A percentile compares a stretch with the other conserved stretches of the same genome.
Evolutionary conservation across 345 rosid species (phyloP).

Genomic region (Balakata baccata): DNA sequence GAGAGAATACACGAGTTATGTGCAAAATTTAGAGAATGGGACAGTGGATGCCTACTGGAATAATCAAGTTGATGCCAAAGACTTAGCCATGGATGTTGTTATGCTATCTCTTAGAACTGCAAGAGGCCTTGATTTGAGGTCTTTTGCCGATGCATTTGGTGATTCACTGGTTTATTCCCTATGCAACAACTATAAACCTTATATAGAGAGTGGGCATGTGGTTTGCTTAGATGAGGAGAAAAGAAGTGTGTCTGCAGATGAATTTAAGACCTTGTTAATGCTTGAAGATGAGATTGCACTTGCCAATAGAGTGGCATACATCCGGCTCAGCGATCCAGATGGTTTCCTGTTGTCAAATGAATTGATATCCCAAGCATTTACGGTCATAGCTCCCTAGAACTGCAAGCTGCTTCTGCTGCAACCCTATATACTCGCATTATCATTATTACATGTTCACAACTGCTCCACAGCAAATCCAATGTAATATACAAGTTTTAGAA

Average conservation of each 20-base stretch:
- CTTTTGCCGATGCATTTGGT: conserved; percentile 60
- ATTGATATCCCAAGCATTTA: conserved; percentile 71
- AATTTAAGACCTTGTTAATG: conserved; percentile 31
- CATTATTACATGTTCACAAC: neutral
- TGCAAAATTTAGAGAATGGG: conserved; percentile 59
- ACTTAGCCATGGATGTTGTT: conserved; percentile 71
- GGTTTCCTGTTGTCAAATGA: conserved; percentile 89
- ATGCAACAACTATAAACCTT: conserved; percentile 58
- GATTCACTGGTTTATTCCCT: conserved; percentile 46
- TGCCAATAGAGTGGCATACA: conserved; percentile 40
- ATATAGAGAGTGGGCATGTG: conserved; percentile 65
- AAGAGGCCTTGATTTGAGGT: conserved; percentile 63
- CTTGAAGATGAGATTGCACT: conserved; percentile 31
- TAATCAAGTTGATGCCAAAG: conserved; percentile 43
- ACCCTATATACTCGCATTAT: neutral
- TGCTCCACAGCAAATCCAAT: neutral
- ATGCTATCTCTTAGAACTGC: conserved; percentile 92
- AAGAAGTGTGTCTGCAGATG: conserved; percentile 42
- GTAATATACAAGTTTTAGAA: neutral
- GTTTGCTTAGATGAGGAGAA: conserved; percentile 60
- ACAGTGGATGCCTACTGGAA: conserved; percentile 31
- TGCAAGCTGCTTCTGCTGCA: neutral
- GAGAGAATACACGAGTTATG: conserved; percentile 60
- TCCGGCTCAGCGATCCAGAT: conserved; percentile 78
- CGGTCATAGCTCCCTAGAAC: conserved; percentile 44